These are phyloP conservation scores for Entomortierella chlamydospora DNA, from an alignment of 192 early-diverging fungal species.

Conservation along the genomic window DNA sequence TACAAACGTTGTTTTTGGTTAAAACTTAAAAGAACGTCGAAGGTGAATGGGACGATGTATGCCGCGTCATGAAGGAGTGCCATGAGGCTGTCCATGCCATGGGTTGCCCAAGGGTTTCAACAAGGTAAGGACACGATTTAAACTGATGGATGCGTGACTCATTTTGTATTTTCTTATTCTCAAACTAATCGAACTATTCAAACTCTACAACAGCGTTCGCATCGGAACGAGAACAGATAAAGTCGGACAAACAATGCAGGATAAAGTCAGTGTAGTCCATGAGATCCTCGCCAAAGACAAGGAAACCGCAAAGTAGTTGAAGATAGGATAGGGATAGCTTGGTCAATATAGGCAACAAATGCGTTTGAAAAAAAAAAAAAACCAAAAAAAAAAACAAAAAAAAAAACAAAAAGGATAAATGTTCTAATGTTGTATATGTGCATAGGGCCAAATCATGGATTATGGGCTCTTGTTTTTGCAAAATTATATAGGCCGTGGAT, in stretches of 20 bases:
- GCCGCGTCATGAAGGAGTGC: conserved; percentile 53
- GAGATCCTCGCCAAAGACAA: conserved; percentile 43
- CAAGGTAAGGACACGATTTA: conserved; percentile 19
- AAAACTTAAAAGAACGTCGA: conserved; percentile 23
- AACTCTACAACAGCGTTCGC: conserved; percentile 18
- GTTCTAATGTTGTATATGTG: too few relatives aligned
- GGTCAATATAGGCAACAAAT: not conserved
- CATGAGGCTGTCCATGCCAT: conserved; percentile 54
- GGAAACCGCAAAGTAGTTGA: not conserved
- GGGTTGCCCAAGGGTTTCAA: conserved; percentile 51
- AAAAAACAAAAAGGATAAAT: too few relatives aligned
- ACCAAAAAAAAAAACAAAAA: too few relatives aligned
- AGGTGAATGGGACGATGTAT: conserved; percentile 51
- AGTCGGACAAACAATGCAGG: conserved; percentile 45
- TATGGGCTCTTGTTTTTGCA: too few relatives aligned
- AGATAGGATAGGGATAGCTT: not conserved
- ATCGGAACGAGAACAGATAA: conserved; percentile 54
- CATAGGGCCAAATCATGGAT: too few relatives aligned
- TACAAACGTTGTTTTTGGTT: not conserved
- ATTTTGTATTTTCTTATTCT: not conserved
- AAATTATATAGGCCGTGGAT: too few relatives aligned
- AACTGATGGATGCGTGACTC: not conserved
- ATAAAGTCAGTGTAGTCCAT: conserved; percentile 52
- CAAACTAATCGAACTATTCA: not conserved
- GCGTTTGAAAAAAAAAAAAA: too few relatives aligned